phyloP scores from a whole-genome alignment of 257 asterid genomes.

The Cynanchum wilfordii region DNA sequence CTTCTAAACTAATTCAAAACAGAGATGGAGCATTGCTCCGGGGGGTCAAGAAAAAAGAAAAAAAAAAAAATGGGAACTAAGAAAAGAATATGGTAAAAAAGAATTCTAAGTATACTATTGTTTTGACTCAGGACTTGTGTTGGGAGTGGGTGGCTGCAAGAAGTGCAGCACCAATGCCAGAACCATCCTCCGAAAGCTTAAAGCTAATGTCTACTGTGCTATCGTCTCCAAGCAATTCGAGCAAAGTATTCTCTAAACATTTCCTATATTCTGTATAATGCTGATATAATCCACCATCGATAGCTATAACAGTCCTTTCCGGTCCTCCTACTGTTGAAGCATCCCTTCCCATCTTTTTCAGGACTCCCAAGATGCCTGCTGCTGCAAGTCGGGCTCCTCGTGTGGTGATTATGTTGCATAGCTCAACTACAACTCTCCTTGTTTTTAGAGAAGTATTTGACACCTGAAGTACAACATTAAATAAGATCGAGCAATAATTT shows the following conservation, averaged over 20 bases:
- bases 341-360: constrained; percentile 79
- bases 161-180: constrained; percentile 90
- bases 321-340: constrained; percentile 27
- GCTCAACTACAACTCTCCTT: constrained; percentile 49
- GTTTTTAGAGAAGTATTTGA: constrained; percentile 52
- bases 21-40: background rate
- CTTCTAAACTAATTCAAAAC: background rate
- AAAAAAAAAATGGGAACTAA: background rate
- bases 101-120: background rate
- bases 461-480: constrained; percentile 33
- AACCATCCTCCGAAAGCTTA: constrained; percentile 76
- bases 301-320: constrained; percentile 58
- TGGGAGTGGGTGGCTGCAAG: constrained; percentile 73
- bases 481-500: background rate
- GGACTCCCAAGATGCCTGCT: constrained; percentile 62
- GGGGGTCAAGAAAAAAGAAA: background rate
- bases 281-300: constrained; percentile 82
- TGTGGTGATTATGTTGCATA: constrained; percentile 56
- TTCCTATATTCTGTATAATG: constrained; percentile 60
- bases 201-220: constrained; percentile 31
- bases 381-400: constrained; percentile 91
- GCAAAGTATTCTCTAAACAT: constrained; percentile 50
- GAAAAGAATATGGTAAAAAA: background rate
- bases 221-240: constrained; percentile 54
- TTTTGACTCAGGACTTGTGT: constrained; percentile 25